A percentile compares a stretch with the other conserved stretches of the same genome.
phyloP scores from a whole-genome alignment of 257 asterid genomes.

The Przewalskia tangutica region DNA sequence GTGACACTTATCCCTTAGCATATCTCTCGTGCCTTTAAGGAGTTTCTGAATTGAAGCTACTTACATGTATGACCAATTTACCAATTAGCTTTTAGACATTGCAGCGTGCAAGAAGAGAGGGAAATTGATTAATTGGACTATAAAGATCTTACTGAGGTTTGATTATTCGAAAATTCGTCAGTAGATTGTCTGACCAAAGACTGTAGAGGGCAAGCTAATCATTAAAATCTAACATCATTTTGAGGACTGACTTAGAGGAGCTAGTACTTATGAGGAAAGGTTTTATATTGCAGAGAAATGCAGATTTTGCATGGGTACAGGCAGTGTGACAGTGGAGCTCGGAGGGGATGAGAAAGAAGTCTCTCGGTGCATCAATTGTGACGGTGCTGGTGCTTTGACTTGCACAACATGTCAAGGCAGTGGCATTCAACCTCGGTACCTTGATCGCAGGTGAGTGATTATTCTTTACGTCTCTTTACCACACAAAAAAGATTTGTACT shows the following conservation, averaged over 20 bases:
- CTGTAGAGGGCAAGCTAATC: background rate
- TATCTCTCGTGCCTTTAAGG: background rate
- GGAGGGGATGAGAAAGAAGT: slow-evolving; percentile 78
- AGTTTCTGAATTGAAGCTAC: background rate
- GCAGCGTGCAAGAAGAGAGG: too few relatives aligned
- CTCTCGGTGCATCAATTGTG: slow-evolving; percentile 81
- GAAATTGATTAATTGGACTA: background rate
- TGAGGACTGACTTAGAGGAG: background rate
- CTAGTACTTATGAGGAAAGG: background rate
- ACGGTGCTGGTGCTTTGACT: slow-evolving; percentile 72
- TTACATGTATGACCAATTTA: background rate
- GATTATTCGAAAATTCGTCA: background rate
- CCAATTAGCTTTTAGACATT: background rate
- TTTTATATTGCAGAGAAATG: slow-evolving; percentile 53
- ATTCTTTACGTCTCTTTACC: background rate
- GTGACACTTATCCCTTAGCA: background rate
- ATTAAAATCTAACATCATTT: background rate
- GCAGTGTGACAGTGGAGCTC: slow-evolving; percentile 67
- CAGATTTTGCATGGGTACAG: slow-evolving; percentile 77
- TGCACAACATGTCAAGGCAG: slow-evolving; percentile 99
- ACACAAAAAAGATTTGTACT: too few relatives aligned
- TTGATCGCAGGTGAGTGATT: slow-evolving; percentile 74
- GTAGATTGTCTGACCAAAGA: background rate
- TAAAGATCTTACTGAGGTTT: background rate
- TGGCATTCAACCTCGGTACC: slow-evolving; percentile 97